Evolutionary conservation across 2,329 filamentous ascomycete genomes (phyloP), one percentile per base, ranked within the genome.

Genomic region (Hymenoscyphus scutula): DNA sequence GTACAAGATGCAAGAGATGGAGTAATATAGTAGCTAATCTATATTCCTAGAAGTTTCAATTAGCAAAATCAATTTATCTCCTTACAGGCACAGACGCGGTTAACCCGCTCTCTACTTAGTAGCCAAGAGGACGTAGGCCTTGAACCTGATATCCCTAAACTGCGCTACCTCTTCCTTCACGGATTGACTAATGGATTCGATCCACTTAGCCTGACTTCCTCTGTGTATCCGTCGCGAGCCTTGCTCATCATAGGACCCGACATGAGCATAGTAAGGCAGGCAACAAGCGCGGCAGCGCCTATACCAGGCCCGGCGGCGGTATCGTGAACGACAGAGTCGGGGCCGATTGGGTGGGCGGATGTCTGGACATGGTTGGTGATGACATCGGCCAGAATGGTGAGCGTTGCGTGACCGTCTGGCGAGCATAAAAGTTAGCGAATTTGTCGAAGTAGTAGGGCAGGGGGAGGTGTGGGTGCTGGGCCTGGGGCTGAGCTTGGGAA

Each of bases 391-490:
- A 74, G 69, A 37, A 73, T 71, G 54, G 72, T 66, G 53, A 73
- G 62, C 0, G 72, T 74, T 38, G 72, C 65, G 55, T 71, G 67
- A 19, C 72, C 72, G 72, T 73, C 62, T 73, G 69, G 8, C 68
- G 68, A 60, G 68, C 63, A 53, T 74, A 74, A 48, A 62, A 59
- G 60, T 56, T 64, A 59, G 72, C 71, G 53, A 74, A 71, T 59
- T 73, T 72, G 64, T 70, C 72, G 64, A 74, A 74, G 65, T 72
- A 73, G 66, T 73, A 68, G 17, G 71, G 68, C 25, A 71, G 15
- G 5, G 56, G 56, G 11, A 58, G 56, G 56, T 45, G 27, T 13
- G 56, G 56, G 23, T 58, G 56, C 34, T 45, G 38, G 17, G 38
- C 3, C 17, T 45, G 38, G 38, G 38, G 5, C 5, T 45, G 38